Conservation (phyloP, 352 stramenopile genomes). For the Detonula confervacea region DNA sequence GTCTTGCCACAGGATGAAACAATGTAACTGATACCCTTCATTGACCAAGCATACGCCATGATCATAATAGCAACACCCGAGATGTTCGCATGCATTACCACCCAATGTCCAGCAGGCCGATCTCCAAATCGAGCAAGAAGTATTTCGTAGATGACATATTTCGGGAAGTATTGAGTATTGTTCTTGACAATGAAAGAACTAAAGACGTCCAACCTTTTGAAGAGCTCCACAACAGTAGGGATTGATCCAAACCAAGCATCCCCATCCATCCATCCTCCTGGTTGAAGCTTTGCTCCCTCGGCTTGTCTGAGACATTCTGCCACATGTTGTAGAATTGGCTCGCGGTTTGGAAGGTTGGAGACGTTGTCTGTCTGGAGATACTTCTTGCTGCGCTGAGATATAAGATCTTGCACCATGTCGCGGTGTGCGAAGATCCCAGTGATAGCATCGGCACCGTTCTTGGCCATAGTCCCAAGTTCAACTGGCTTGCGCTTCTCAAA, state of each 20-base stretch:
- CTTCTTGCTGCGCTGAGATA: constrained; percentile 9
- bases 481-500: constrained; percentile 10
- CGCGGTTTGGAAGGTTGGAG: not conserved
- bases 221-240: not conserved
- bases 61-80: constrained; percentile 20
- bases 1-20: constrained; percentile 1
- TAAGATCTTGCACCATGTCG: constrained; percentile 14
- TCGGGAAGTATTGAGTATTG: constrained; percentile 7
- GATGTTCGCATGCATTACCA: constrained; percentile 29
- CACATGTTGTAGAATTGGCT: not conserved
- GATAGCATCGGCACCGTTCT: constrained; percentile 21
- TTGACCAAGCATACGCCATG: constrained; percentile 39
- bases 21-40: constrained; percentile 7
- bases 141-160: not conserved
- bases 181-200: constrained; percentile 23
- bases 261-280: constrained; percentile 3
- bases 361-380: constrained; percentile 3
- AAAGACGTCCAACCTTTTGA: not conserved
- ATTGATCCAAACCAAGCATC: constrained; percentile 49
- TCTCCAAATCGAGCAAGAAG: constrained; percentile 4
- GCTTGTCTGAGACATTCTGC: not conserved
- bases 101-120: constrained; percentile 17
- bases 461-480: constrained; percentile 12
- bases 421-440: constrained; percentile 19
- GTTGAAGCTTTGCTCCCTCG: not conserved